phyloP scores from a whole-genome alignment of 129 eudicot genomes.

The Flaveria brownii region DNA sequence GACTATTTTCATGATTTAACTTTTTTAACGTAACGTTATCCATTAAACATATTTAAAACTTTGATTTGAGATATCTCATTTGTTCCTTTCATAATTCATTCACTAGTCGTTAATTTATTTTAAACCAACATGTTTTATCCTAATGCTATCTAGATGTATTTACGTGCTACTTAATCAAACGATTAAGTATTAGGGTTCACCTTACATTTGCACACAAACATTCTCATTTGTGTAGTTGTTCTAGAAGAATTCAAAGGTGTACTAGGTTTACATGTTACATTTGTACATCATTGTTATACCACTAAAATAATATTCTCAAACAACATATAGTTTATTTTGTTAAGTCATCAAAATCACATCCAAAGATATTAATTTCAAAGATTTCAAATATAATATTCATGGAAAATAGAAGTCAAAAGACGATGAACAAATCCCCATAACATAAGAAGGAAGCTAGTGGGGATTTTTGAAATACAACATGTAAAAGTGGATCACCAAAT shows the following conservation, averaged over 20 bases:
- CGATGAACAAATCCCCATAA: slow-evolving; percentile 31
- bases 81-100: too few relatives aligned
- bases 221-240: background rate
- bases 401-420: slow-evolving; percentile 31
- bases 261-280: background rate
- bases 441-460: slow-evolving; percentile 6
- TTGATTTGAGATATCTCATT: too few relatives aligned
- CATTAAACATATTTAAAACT: too few relatives aligned
- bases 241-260: background rate
- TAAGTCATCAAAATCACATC: too few relatives aligned
- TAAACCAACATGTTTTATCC: background rate
- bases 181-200: too few relatives aligned
- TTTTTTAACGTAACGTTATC: too few relatives aligned
- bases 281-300: background rate
- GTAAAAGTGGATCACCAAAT: slow-evolving; percentile 45
- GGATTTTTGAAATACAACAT: slow-evolving; percentile 27
- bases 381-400: slow-evolving; percentile 12
- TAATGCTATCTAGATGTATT: background rate
- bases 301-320: background rate
- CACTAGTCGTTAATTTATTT: too few relatives aligned
- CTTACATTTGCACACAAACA: background rate
- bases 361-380: background rate
- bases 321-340: background rate
- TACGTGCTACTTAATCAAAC: background rate
- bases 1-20: too few relatives aligned